Evolutionary conservation across 208 protist genomes (phyloP).

Genomic region (Trichomonas tenax): DNA sequence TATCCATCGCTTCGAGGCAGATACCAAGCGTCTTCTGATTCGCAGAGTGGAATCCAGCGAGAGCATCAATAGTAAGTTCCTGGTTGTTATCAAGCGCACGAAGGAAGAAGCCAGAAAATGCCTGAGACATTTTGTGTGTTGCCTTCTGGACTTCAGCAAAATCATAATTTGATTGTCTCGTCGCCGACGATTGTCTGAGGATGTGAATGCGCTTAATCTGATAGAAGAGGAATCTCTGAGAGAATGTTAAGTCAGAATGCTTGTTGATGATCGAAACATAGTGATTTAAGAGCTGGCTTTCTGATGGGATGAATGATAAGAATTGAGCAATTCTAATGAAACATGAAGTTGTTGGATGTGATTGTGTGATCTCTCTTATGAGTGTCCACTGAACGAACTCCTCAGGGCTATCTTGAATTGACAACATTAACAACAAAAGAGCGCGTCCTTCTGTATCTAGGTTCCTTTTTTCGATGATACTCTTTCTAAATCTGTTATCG

Average conservation of each 20-base stretch:
- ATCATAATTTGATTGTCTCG: neutral
- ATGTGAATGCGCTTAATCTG: neutral
- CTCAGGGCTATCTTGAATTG: neutral
- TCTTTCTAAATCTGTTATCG: neutral
- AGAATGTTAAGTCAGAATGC: neutral
- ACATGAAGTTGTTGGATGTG: neutral
- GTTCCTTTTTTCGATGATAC: neutral
- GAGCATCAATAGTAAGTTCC: neutral
- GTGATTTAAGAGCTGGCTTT: neutral
- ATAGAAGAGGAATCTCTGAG: neutral
- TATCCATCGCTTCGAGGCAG: neutral
- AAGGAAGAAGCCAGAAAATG: neutral
- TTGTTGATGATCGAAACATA: neutral
- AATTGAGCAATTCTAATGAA: neutral
- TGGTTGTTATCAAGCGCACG: neutral
- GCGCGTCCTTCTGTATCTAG: neutral
- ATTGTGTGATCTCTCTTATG: neutral
- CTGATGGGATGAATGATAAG: neutral
- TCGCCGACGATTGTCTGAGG: neutral
- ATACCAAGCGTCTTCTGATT: neutral
- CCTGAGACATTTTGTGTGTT: neutral
- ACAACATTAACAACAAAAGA: neutral
- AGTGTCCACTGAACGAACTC: neutral
- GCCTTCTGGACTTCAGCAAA: neutral
- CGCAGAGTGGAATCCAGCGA: neutral